Conservation (phyloP, 2,329 filamentous ascomycete genomes). For the Chrysoporthe deuterocubensis region DNA sequence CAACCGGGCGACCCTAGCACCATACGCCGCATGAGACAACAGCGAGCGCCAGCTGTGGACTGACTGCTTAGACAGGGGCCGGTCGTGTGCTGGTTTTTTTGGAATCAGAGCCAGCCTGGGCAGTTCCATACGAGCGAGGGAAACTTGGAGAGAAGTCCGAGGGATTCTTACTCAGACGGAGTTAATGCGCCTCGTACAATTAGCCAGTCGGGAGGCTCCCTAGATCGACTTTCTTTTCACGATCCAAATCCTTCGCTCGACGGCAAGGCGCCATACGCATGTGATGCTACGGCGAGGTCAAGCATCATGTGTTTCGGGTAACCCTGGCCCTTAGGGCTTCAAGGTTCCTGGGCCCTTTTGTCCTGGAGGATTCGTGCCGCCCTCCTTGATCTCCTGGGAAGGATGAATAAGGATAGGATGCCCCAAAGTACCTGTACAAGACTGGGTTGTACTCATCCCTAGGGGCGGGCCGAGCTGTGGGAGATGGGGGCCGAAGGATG, state of each 20-base stretch:
- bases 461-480: conserved; percentile 8
- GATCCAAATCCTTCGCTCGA: not conserved
- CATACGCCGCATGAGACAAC: not conserved
- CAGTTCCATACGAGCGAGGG: not conserved
- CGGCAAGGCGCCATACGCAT: not conserved
- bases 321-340: no score
- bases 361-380: not conserved
- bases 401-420: conserved; percentile 3
- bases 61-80: not conserved
- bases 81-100: not conserved
- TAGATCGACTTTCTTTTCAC: not conserved
- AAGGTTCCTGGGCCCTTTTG: no score
- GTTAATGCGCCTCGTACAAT: conserved; percentile 1
- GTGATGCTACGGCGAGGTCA: not conserved
- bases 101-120: not conserved
- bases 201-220: not conserved
- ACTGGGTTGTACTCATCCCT: not conserved
- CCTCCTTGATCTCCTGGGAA: not conserved
- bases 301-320: no score
- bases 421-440: conserved; percentile 2
- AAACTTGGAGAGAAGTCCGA: not conserved
- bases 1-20: not conserved
- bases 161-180: conserved; percentile 12
- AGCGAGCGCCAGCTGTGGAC: not conserved
- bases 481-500: conserved; percentile 26